Base-by-base conservation (phyloP, 2,329 filamentous ascomycete species). In the Myriosclerotinia duriaeana region DNA sequence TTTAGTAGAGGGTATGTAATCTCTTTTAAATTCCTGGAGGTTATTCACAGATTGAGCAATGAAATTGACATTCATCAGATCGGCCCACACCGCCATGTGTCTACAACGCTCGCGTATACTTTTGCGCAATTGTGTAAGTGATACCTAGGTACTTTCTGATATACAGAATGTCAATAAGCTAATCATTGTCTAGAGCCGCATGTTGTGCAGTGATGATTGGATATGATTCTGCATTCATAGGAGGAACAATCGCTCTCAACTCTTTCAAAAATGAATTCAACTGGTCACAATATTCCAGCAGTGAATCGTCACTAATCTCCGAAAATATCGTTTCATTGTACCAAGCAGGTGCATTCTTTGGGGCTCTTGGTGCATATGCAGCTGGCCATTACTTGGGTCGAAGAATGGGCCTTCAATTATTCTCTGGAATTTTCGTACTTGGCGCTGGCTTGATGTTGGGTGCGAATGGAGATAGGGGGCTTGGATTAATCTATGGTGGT, bases 401-500 rank as follows among this genome's bases (percentile, higher is more conserved):
- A 20, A 60, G 44, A 53, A 22, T 61, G 5, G 88, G 86, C 30
- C 80, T 93, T 2, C 79, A 87, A 69, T 70, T 87, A 56, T 89
- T 88, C 75, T 78, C 82, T 2, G 64, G 83, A 44, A 71, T 93
- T 69, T 93, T 93, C 77, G 82, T 86, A 64, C 74, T 93, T 12
- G 91, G 90, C 68, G 87, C 89, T 53, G 89, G 88, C 64, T 76
- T 93, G 70, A 92, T 91, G 87, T 79, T 92, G 34, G 64, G 58
- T 48, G 64, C 64, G 22, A 66, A 63, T 55, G 89, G 87, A 34
- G n/a, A 55, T n/a, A 50, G 64, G 40, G 56, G 64, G 15, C 50
- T 66, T 14, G 56, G 56, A n/a, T 66, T 62, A 58, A 46, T 48
- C 5, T 74, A 74, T 65, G 66, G 62, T 15, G 73, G 73, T 9